phyloP scores from a whole-genome alignment of 2,329 filamentous ascomycete genomes.

The Myriosclerotinia scirpicola region DNA sequence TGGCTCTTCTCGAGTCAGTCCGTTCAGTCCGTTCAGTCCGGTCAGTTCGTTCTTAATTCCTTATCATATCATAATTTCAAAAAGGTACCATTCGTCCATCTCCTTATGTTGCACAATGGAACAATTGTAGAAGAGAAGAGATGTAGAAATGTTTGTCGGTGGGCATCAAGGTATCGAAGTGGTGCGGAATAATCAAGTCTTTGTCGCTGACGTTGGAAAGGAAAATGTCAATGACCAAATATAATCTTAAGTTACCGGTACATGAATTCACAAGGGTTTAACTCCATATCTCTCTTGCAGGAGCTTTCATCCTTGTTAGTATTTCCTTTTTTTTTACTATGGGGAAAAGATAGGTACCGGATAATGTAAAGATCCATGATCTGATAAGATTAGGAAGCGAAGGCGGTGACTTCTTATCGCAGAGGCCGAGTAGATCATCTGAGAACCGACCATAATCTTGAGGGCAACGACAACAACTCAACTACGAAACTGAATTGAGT shows the following conservation, averaged over 20 bases:
- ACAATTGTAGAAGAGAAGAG: not conserved
- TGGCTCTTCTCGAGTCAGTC: not conserved
- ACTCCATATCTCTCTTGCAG: not conserved
- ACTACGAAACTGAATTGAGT: too few relatives aligned
- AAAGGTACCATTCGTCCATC: not conserved
- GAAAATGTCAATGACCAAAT: constrained; percentile 2
- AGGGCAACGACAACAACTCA: too few relatives aligned
- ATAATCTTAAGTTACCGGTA: not conserved
- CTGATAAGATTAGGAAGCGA: constrained; percentile 14
- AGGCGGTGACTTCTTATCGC: constrained; percentile 2
- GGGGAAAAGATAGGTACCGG: not conserved
- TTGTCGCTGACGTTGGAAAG: constrained; percentile 8
- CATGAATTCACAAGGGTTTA: constrained; percentile 11
- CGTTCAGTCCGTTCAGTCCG: not conserved
- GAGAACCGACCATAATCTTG: not conserved
- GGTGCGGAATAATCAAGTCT: not conserved
- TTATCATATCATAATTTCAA: constrained; percentile 1
- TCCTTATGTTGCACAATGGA: not conserved
- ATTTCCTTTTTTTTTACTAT: not conserved
- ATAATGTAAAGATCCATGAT: not conserved
- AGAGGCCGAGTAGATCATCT: not conserved
- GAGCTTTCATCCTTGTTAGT: constrained; percentile 15
- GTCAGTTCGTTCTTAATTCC: not conserved
- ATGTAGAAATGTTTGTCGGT: not conserved
- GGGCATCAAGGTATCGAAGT: constrained; percentile 1